Evolutionary conservation across 2,329 filamentous ascomycete genomes (phyloP).

Genomic region (Fusarium sarcochroum): DNA sequence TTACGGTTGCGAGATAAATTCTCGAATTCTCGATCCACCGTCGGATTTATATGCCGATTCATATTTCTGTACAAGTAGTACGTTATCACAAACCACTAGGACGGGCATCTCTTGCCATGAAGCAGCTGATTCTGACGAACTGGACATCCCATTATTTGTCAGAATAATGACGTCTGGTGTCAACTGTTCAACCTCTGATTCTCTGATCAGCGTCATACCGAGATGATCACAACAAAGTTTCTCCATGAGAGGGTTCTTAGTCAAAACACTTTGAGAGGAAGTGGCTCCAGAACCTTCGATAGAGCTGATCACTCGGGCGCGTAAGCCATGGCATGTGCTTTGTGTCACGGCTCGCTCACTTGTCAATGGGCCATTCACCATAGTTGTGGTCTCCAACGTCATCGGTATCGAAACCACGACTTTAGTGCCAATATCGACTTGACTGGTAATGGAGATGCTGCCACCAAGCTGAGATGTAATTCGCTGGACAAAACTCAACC

Average conservation of each 20-base stretch:
- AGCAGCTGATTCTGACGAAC: background rate
- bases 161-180: constrained; percentile 48
- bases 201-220: constrained; percentile 3
- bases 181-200: background rate
- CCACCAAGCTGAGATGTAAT: constrained; percentile 72
- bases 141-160: background rate
- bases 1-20: constrained; percentile 57
- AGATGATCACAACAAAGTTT: constrained; percentile 11
- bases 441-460: constrained; percentile 67
- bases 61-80: constrained; percentile 46
- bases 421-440: constrained; percentile 54
- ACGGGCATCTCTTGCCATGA: constrained; percentile 21
- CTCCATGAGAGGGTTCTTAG: background rate
- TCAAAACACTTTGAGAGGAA: background rate
- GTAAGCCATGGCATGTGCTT: constrained; percentile 47
- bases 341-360: constrained; percentile 22
- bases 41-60: constrained; percentile 30
- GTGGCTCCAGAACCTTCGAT: background rate
- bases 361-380: background rate
- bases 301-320: constrained; percentile 26
- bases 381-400: background rate
- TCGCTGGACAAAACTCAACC: constrained; percentile 72
- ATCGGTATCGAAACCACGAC: constrained; percentile 52
- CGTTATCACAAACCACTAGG: constrained; percentile 52
- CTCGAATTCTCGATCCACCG: constrained; percentile 41